Evolutionary conservation across 768 basidiomycete species (phyloP), one percentile per base, ranked within the genome.

Genomic region (Phallus indusiatus): DNA sequence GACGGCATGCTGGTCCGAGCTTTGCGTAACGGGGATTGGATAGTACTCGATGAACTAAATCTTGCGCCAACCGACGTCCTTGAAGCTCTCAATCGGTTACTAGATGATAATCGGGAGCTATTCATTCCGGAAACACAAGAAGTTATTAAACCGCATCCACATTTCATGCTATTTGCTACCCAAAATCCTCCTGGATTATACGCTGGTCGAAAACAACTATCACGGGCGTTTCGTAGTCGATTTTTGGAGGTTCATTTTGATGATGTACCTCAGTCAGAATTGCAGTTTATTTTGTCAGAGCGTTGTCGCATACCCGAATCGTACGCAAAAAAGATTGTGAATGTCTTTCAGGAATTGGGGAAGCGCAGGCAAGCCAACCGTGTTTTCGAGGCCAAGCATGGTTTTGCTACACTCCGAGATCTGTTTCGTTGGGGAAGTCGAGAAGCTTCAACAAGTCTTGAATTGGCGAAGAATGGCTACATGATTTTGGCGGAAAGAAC

Each of bases 201-300:
- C 68, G 95, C 87, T 1, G 96, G 96, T 6, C 80, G 96, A 63
- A 99, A 99, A 67, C 81, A 95, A 8, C 73, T 98, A 11, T 98
- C 95, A 2, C 83, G 96, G 9, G 96, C 96, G 0, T 97, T 99
- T 75, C 83, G 96, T 33, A 96, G 94, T 72, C 89, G 96, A 6
- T 98, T 98, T 72, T 81, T 99, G 17, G 96, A 99, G 70, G 90
- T 98, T 20, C 94, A 97, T 68, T 98, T 97, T 67, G 88, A 91
- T 55, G 95, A 99, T 64, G 94, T 98, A 0, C 96, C 96, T 0
- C 91, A 97, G 70, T 78, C 77, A 5, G 96, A 99, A 69, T 75
- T 98, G 48, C 92, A 97, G 72, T 88, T 84, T 2, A 98, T 99
- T 63, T 77, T 99, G n/a, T 90, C 86, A 65, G 86, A 94, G 67